A percentile compares a stretch with the other conserved stretches of the same genome.
These are phyloP conservation scores for Leptosphaerulina australis DNA, from an alignment of 2,329 filamentous ascomycete genomes.

Conservation along the genomic window DNA sequence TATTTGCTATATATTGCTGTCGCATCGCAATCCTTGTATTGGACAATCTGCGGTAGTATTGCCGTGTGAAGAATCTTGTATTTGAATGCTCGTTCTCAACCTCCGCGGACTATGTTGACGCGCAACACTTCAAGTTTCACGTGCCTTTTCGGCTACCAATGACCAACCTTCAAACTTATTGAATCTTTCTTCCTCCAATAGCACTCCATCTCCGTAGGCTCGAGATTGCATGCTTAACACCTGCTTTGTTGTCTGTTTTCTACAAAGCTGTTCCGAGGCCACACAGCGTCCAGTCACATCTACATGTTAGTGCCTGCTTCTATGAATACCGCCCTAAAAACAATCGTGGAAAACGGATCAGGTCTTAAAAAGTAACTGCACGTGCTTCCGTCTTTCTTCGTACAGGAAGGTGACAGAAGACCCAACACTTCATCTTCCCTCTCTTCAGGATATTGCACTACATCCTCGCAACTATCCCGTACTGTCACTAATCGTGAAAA, in stretches of 20 bases:
- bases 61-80: background rate
- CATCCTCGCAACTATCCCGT: too few relatives aligned
- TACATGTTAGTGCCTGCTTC: conserved; percentile 3
- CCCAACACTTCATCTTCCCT: too few relatives aligned
- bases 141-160: background rate
- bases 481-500: too few relatives aligned
- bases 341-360: background rate
- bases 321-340: background rate
- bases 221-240: too few relatives aligned
- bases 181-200: too few relatives aligned
- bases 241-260: background rate
- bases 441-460: too few relatives aligned
- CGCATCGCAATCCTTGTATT: background rate
- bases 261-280: background rate
- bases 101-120: background rate
- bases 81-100: background rate
- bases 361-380: background rate
- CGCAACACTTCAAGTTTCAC: conserved; percentile 6
- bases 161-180: too few relatives aligned
- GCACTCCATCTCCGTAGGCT: too few relatives aligned
- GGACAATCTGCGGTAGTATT: background rate
- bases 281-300: background rate
- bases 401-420: background rate
- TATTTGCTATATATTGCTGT: background rate
- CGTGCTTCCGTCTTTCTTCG: background rate